These are phyloP conservation scores for Thyridium curvatum DNA, from an alignment of 2,329 filamentous ascomycete genomes.

Conservation along the genomic window DNA sequence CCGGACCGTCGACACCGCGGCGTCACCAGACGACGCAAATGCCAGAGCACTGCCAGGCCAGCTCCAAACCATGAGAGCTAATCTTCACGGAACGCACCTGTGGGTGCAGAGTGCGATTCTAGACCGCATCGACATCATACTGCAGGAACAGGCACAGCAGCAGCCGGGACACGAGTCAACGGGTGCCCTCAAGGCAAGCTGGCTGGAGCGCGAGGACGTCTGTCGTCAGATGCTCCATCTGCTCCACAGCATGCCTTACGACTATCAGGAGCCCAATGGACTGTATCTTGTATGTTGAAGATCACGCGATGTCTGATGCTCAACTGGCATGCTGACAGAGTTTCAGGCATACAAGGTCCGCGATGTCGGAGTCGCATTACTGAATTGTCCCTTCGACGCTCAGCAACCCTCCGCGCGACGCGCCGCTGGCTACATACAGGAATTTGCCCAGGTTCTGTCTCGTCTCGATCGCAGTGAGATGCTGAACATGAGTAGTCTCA, in stretches of 20 bases:
- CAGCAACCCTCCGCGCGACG: too few relatives aligned
- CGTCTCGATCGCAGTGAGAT: slow-evolving; percentile 23
- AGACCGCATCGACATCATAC: slow-evolving; percentile 23
- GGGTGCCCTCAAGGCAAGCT: too few relatives aligned
- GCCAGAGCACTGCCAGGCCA: too few relatives aligned
- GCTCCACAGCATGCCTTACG: slow-evolving; percentile 22
- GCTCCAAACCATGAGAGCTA: slow-evolving; percentile 21
- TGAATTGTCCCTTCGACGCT: too few relatives aligned
- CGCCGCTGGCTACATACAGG: slow-evolving; percentile 21
- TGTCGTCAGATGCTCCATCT: slow-evolving; percentile 27
- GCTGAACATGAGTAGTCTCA: slow-evolving; percentile 20
- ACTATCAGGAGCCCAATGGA: slow-evolving; percentile 25
- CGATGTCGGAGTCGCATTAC: too few relatives aligned
- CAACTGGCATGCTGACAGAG: too few relatives aligned
- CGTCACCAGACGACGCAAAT: too few relatives aligned
- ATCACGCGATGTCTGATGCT: too few relatives aligned
- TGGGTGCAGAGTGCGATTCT: slow-evolving; percentile 28
- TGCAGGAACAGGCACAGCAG: too few relatives aligned
- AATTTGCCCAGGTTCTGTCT: slow-evolving; percentile 19
- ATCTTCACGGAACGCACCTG: slow-evolving; percentile 28
- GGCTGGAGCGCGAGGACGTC: slow-evolving; percentile 26
- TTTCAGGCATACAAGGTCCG: slow-evolving; percentile 28
- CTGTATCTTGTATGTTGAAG: too few relatives aligned
- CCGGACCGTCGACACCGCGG: too few relatives aligned
- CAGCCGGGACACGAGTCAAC: too few relatives aligned